These are phyloP conservation scores for Vaccinium darrowii DNA, from an alignment of 148 eudicot species.

Conservation along the genomic window DNA sequence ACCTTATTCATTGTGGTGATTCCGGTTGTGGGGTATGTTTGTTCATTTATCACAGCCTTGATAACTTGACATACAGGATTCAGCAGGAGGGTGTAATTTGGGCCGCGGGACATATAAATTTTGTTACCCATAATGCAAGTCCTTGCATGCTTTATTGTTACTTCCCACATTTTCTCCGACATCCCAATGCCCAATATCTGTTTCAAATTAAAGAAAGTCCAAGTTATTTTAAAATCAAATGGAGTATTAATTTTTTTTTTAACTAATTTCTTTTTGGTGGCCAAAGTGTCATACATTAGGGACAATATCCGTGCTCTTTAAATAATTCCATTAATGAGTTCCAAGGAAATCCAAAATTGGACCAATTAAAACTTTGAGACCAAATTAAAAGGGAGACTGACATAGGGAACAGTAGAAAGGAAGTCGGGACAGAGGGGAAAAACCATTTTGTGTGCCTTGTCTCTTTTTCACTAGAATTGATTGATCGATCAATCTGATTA, in stretches of 20 bases:
- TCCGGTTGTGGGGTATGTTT: constrained; percentile 21
- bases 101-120: constrained; percentile 31
- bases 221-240: background rate
- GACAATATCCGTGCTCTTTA: too few relatives aligned
- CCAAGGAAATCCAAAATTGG: too few relatives aligned
- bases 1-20: constrained; percentile 29
- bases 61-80: constrained; percentile 53
- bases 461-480: too few relatives aligned
- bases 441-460: too few relatives aligned
- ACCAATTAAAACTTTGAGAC: too few relatives aligned
- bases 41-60: constrained; percentile 41
- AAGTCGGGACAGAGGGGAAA: too few relatives aligned
- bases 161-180: constrained; percentile 78
- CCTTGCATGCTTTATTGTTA: constrained; percentile 57
- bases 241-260: background rate
- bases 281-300: too few relatives aligned
- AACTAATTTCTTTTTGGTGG: background rate
- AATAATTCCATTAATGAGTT: too few relatives aligned
- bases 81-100: constrained; percentile 34
- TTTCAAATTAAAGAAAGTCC: background rate
- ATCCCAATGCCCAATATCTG: constrained; percentile 65
- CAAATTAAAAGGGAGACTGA: too few relatives aligned
- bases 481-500: too few relatives aligned
- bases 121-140: constrained; percentile 51
- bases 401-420: too few relatives aligned